Evolutionary conservation across 257 asterid species (phyloP).

Genomic region (Nicotiana undulata): DNA sequence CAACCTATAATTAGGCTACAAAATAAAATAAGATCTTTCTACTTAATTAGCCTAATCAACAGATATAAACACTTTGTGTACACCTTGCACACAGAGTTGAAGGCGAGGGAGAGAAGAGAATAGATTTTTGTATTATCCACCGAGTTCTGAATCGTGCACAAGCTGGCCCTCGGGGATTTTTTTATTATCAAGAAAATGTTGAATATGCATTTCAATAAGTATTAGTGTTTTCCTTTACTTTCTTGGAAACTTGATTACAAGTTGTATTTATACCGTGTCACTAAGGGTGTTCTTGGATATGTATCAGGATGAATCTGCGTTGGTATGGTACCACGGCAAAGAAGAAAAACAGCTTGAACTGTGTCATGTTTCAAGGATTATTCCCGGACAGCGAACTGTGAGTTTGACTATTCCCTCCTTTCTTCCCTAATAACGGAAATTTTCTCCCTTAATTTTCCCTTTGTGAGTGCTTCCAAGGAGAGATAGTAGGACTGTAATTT

Average conservation of each 20-base stretch:
- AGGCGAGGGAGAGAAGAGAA: no score
- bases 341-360: constrained; percentile 81
- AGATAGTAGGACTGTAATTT: no score
- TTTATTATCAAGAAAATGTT: neutral
- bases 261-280: neutral
- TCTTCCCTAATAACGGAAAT: neutral
- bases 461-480: no score
- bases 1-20: no score
- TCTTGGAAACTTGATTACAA: neutral
- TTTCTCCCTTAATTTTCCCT: neutral
- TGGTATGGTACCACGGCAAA: constrained; percentile 84
- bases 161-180: no score
- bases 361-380: constrained; percentile 58
- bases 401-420: constrained; percentile 32
- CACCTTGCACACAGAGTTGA: no score
- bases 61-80: no score
- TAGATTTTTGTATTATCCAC: no score
- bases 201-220: neutral
- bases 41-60: no score
- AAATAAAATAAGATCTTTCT: no score
- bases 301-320: constrained; percentile 76
- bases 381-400: constrained; percentile 98
- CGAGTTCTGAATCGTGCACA: no score
- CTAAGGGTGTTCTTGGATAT: constrained; percentile 7
- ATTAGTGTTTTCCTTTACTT: neutral